Conservation (phyloP, 2,329 filamentous ascomycete genomes). For the Allantophomopsis cytisporea region DNA sequence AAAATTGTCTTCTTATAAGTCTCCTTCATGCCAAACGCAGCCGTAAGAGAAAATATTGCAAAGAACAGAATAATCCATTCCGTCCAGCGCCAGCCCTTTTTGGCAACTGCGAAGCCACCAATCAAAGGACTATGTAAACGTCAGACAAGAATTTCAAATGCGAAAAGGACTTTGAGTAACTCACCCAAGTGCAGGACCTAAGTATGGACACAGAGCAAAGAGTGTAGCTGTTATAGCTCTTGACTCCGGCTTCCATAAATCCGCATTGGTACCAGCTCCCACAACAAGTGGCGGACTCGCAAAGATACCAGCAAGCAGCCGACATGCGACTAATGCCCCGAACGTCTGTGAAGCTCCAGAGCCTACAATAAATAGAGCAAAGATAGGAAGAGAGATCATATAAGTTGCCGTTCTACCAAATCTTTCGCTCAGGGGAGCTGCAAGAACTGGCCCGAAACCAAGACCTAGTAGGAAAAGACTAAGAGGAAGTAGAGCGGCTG, state of each 20-base stretch:
- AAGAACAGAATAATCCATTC: conserved; percentile 29
- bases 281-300: conserved; percentile 5
- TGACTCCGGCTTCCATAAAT: conserved; percentile 3
- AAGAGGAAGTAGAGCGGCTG: conserved; percentile 40
- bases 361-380: conserved; percentile 41
- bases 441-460: conserved; percentile 42
- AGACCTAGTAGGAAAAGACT: conserved; percentile 46
- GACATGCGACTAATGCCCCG: conserved; percentile 33
- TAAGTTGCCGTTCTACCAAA: conserved; percentile 41
- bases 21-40: conserved; percentile 29
- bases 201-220: not conserved
- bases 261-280: conserved; percentile 5
- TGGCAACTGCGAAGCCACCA: conserved; percentile 26
- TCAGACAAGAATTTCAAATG: not conserved
- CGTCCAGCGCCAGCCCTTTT: conserved; percentile 25
- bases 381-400: conserved; percentile 27
- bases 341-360: conserved; percentile 36
- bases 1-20: conserved; percentile 40
- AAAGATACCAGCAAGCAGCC: conserved; percentile 41
- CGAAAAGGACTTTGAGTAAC: not conserved
- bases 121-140: conserved; percentile 19
- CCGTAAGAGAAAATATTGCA: conserved; percentile 17
- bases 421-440: conserved; percentile 44
- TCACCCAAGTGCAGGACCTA: conserved; percentile 4
- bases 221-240: not conserved